Base-by-base conservation (phyloP, 75 land plant genomes). In the Picea sitchensis region DNA sequence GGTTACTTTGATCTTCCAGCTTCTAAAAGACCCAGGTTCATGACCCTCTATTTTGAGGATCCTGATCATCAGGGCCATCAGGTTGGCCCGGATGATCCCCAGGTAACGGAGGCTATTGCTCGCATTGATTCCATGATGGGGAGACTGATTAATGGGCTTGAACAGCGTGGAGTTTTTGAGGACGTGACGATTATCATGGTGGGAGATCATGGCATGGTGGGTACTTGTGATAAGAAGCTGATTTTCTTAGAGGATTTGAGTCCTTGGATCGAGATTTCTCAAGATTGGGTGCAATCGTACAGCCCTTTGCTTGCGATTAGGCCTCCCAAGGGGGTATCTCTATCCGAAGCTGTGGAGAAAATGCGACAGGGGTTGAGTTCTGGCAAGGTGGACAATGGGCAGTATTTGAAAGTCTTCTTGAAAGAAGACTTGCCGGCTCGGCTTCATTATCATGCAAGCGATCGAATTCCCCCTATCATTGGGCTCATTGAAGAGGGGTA, bases 141-240 rank as follows among this genome's bases (percentile, higher is more conserved):
- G 38, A 85, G 89, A 79, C 76, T 95, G 80, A 84, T 95, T 61
- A 65, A 85, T 3, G 96, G 98, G 67, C 75, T 93, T 64, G 94
- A 95, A 62, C 76, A 87, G 36, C 79, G 92, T 62, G 91, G 88
- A 5, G 79, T 93, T 6, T 82, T 95, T 77, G 96, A 95, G 79
- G 96, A 95, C 80, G 96, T 95, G 36, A 88, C 79, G 5, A 81
- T 93, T 12, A 91, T 93, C 26, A 44, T 94, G 79, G 86, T 94
- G 21, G 90, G 97, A 30, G 97, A 94, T 83, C 97, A 94, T 78
- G 97, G 97, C 20, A 94, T 94, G 97, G 95, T 94, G 5, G 95
- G 91, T 2, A 94, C 89, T 31, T 94, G 97, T 77, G 95, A 91
- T 77, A 84, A 86, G 67, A 94, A 92, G 83, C 73, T 94, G 58